These are phyloP conservation scores for Entophlyctis helioformis DNA, from an alignment of 192 early-diverging fungal species.

Conservation along the genomic window DNA sequence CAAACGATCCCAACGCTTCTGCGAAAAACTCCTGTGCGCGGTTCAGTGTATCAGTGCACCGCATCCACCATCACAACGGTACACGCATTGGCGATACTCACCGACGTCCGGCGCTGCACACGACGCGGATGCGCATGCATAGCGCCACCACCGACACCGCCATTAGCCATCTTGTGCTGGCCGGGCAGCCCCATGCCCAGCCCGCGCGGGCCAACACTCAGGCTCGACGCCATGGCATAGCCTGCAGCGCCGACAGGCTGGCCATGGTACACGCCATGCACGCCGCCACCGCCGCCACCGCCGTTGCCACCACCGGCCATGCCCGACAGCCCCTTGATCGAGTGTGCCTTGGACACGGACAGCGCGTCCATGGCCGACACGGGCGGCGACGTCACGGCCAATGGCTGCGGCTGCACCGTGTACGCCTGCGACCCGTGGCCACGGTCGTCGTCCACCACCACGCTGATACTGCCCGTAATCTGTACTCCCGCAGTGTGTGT, in stretches of 20 bases:
- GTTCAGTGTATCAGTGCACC: neutral
- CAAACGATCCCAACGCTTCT: conserved; percentile 18
- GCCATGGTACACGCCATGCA: neutral
- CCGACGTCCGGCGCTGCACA: conserved; percentile 20
- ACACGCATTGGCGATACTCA: neutral
- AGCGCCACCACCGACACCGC: too few species aligned
- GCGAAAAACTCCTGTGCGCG: conserved; percentile 26
- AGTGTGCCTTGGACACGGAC: too few species aligned
- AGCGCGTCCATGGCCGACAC: too few species aligned
- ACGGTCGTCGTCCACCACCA: conserved; percentile 7
- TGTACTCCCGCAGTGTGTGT: neutral
- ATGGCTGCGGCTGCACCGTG: neutral
- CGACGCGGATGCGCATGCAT: too few species aligned
- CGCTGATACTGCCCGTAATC: conserved; percentile 13
- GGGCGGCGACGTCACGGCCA: neutral
- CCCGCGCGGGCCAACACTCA: neutral
- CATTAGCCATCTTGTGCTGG: conserved; percentile 1
- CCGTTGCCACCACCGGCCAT: neutral
- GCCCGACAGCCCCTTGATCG: neutral
- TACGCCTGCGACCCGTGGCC: neutral
- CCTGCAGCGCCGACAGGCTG: neutral
- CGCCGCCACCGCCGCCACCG: neutral
- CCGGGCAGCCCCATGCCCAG: conserved; percentile 16
- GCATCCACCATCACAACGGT: neutral
- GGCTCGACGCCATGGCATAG: neutral